phyloP scores from a whole-genome alignment of 768 basidiomycete genomes.

The Suillus hirtellus region DNA sequence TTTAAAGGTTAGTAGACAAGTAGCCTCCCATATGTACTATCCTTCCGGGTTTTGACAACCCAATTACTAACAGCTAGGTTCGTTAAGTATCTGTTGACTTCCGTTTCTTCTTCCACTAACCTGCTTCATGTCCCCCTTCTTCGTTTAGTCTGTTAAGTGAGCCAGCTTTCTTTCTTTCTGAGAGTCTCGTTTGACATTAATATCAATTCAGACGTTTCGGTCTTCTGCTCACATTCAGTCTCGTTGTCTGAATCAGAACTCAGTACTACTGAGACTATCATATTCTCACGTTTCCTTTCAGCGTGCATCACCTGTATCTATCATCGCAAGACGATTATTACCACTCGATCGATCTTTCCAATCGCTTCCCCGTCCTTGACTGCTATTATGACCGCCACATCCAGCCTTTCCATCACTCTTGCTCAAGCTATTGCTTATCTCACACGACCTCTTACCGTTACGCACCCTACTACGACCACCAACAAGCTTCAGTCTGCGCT shows the following conservation, averaged over 20 bases:
- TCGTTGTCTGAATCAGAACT: slow-evolving; percentile 27
- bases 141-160: slow-evolving; percentile 28
- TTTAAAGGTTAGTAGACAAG: not conserved
- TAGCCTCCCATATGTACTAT: not conserved
- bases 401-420: slow-evolving; percentile 64
- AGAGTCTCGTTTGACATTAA: not conserved
- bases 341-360: slow-evolving; percentile 12
- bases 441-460: slow-evolving; percentile 59
- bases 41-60: slow-evolving; percentile 39
- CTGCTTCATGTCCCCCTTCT: slow-evolving; percentile 10
- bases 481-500: slow-evolving; percentile 71
- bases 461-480: slow-evolving; percentile 60
- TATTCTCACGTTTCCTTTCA: slow-evolving; percentile 27
- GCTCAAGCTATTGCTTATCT: slow-evolving; percentile 75
- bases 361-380: not conserved
- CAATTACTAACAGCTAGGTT: slow-evolving; percentile 33
- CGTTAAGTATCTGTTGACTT: slow-evolving; percentile 5
- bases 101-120: slow-evolving; percentile 15
- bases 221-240: slow-evolving; percentile 21
- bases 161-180: slow-evolving; percentile 5
- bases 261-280: slow-evolving; percentile 17
- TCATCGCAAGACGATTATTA: slow-evolving; percentile 33
- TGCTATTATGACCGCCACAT: slow-evolving; percentile 34
- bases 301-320: slow-evolving; percentile 24
- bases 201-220: slow-evolving; percentile 12